Evolutionary conservation across 2,329 filamentous ascomycete genomes (phyloP).

Genomic region (Magnaporthiopsis rhizophila): DNA sequence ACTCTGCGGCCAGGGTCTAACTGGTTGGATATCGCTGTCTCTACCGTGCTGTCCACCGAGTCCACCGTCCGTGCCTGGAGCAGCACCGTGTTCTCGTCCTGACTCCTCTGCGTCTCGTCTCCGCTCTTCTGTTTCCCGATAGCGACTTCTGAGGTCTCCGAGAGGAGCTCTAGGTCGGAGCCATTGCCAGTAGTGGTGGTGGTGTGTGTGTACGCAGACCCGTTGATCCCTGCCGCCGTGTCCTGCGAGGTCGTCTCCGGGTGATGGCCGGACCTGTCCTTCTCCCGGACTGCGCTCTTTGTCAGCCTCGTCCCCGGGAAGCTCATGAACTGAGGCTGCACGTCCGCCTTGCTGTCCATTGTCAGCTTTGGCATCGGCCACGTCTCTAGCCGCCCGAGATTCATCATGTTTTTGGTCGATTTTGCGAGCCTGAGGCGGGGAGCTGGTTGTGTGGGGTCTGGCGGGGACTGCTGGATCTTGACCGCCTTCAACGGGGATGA

Average conservation of each 20-base stretch:
- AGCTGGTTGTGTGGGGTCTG: neutral
- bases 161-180: slow-evolving; percentile 5
- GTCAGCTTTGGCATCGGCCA: slow-evolving; percentile 1
- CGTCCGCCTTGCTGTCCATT: neutral
- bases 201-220: slow-evolving; percentile 49
- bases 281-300: slow-evolving; percentile 2
- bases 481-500: slow-evolving; percentile 27
- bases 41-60: neutral
- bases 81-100: neutral
- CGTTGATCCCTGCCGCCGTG: neutral
- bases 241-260: neutral
- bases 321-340: neutral
- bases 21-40: slow-evolving; percentile 5
- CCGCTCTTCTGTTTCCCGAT: neutral
- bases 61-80: neutral
- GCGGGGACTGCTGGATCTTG: slow-evolving; percentile 17
- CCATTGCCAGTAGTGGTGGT: slow-evolving; percentile 51
- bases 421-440: neutral
- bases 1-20: slow-evolving; percentile 9
- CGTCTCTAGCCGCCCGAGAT: neutral
- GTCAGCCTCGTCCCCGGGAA: neutral
- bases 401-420: slow-evolving; percentile 1
- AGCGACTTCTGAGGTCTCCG: neutral
- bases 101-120: neutral
- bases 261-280: neutral